Base-by-base conservation (phyloP, 345 rosid species). In the Melastoma malabathricum region DNA sequence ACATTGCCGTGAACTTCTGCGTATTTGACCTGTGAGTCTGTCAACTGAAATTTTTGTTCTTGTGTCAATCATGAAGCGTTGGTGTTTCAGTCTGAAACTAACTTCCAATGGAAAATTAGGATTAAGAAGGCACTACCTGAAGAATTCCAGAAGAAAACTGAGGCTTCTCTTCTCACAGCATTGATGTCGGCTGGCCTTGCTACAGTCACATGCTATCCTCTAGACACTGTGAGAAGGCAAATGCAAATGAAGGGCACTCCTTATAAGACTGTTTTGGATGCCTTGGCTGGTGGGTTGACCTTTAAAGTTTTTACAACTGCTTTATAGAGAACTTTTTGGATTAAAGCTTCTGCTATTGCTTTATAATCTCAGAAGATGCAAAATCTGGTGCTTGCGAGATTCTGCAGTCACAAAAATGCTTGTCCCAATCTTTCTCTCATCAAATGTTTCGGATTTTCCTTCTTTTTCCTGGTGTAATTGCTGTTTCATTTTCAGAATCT, bases 171-270 rank as follows among this genome's bases (percentile, higher is more conserved):
- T 22, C 16, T 92, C 8, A 87, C 94, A 45, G 98, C 94, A 56
- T 81, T 83, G 56, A 72, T 75, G 29, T 92, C 98, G 1, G 89
- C 98, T 48, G 67, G 80, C 55, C 65, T 81, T 61, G 97, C 98
- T 59, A 88, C 97, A 34, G 68, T 88, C 47, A 83, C 95, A 23
- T 92, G 98, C 64, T 92, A 88, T 74, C 97, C 98, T 39, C 73
- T 88, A 54, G 98, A 92, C 76, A 88, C 98, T 5, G 71, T 92
- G 58, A 79, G 98, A 73, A 72, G 98, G 57, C 98, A 92, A 69
- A 92, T 92, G 98, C 98, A 92, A 74, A 75, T 92, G 88, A 84
- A 57, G 75, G 86, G 88, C 39, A 73, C 84, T 45, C 97, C 95
- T 9, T 92, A 92, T 75, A 84, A 75, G 62, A 67, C 95, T 5